Base-by-base conservation (phyloP, 768 basidiomycete genomes). In the Leucosporidium yakuticum region DNA sequence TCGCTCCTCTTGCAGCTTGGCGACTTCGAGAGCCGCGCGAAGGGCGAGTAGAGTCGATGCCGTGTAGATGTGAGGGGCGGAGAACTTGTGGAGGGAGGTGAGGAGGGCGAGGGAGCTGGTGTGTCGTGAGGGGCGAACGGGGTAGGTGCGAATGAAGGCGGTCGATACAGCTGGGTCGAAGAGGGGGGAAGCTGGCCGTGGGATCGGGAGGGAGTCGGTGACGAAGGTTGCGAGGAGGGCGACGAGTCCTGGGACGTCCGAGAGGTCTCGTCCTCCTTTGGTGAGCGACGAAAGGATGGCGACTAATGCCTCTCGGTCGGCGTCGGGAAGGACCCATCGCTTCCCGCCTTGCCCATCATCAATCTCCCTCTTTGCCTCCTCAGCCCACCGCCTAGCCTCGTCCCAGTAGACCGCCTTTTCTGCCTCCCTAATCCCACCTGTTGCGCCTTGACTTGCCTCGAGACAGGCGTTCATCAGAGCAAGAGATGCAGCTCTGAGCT, bases 11-110 rank as follows among this genome's bases (percentile, higher is more conserved):
- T 69, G 68, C 0, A 71, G 60, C 32, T 64, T 60, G 2, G 73
- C 66, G 21, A 74, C 61, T 34, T 65, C 72, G 56, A 75, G 67
- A 12, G 73, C 74, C 48, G 69, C 65, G 11, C 63, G 56, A 4
- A 75, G 60, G 0, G 74, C 69, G 44, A 69, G 20, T 4, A 64
- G 63, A 4, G 74, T 71, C 63, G 70, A 67, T 17, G 62, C 70
- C 3, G 64, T 63, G 64, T 63, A 67, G 53, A 77, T 73, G 55
- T 73, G 70, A 19, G 74, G 69, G 6, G 73, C 70, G 31, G 71
- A 74, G 70, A 75, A 77, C 55, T 73, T 73, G 69, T 76, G 76
- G n/a, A 74, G 61, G 29, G 67, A 56, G 32, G 70, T 72, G 64
- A 77, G 71, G 56, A 77, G 74, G 0, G 71, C 62, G 60, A 75